Conservation (phyloP, 140 eudicot genomes). For the Senecio squalidus region DNA sequence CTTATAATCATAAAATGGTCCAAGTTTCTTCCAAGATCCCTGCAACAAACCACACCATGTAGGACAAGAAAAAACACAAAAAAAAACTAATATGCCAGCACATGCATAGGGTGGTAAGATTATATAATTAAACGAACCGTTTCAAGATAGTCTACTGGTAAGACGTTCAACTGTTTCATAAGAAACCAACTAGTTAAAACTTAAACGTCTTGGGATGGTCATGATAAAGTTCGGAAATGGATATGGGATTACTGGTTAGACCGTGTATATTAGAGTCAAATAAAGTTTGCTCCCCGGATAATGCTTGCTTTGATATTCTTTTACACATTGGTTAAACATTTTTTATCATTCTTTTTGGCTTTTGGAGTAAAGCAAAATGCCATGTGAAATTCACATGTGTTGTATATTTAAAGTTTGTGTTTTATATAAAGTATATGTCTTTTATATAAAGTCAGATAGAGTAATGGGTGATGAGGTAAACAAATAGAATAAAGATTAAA, state of each 20-base stretch:
- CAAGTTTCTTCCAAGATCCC: constrained; percentile 19
- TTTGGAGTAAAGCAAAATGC: constrained; percentile 19
- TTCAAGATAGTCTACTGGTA: no score
- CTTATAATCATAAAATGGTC: constrained; percentile 27
- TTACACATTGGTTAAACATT: neutral
- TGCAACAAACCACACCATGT: constrained; percentile 20
- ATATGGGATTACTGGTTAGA: no score
- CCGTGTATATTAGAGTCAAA: no score
- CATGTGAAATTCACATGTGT: constrained; percentile 23
- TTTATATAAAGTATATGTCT: constrained; percentile 7
- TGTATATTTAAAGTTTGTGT: neutral
- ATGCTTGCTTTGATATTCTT: neutral
- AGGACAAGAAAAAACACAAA: constrained; percentile 28
- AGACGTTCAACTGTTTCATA: no score
- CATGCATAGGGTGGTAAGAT: constrained; percentile 19
- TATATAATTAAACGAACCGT: no score
- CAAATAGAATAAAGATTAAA: neutral
- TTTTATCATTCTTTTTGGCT: constrained; percentile 3
- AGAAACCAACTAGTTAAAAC: no score
- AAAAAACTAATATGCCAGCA: constrained; percentile 20
- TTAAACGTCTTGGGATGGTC: no score
- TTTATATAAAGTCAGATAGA: constrained; percentile 16
- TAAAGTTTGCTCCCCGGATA: no score
- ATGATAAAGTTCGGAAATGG: no score
- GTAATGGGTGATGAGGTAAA: neutral